Evolutionary conservation across 495 filamentous ascomycete genomes (phyloP), one percentile per base, ranked within the genome.

Genomic region (Podospora conica): DNA sequence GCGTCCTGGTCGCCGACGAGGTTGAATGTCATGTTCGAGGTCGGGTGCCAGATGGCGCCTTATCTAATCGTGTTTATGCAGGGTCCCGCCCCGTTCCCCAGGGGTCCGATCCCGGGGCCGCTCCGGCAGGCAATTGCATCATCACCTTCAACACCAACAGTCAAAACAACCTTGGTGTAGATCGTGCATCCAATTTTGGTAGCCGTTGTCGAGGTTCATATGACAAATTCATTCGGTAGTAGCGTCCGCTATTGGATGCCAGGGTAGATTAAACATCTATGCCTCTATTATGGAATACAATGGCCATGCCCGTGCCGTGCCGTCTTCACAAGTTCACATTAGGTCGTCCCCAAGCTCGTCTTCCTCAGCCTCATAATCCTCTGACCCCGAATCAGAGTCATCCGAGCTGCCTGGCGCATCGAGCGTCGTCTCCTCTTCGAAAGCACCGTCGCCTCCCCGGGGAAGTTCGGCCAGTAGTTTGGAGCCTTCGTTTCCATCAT

Each of bases 301-400:
- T n/a, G 40, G 15, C 15, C 40, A 12, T 31, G 29, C 29, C 12
- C 29, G 9, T 11, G 29, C 10, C 29, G 8, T 11, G 18, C n/a
- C 40, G n/a, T n/a, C n/a, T n/a, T n/a, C n/a, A n/a, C n/a, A n/a
- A n/a, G n/a, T 48, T 48, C 40, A 48, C 40, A 75, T 74, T 60
- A 79, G 65, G 60, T 75, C 77, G 1, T 74, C 74, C 18, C 74
- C 74, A n/a, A 80, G 55, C 29, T 74, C 77, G 20, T 76, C 76
- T 69, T 82, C 80, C 61, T 80, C 79, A 48, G 75, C 78, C 58
- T 81, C 80, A 56, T 80, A 82, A 55, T 74, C 71, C 69, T 80
- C 79, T 48, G 78, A 80, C 59, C 77, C 75, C 15, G 73, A 73
- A 62, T 67, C 71, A 10, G 71, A 66, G 40, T 66, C 74, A 48